These are phyloP conservation scores for Mycena alexandri DNA, from an alignment of 768 basidiomycete species.

Conservation along the genomic window DNA sequence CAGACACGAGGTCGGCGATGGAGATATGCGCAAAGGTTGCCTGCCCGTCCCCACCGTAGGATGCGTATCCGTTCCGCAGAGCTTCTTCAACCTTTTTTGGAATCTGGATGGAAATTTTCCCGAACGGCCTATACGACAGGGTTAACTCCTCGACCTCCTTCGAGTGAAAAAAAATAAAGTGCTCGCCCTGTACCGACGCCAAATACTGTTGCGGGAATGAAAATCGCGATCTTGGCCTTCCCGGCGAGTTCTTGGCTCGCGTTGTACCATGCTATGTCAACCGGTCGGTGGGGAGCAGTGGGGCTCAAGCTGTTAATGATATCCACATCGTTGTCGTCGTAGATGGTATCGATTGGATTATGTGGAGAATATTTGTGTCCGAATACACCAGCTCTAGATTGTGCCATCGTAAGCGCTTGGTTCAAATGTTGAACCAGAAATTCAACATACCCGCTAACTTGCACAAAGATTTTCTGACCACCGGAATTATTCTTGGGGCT, in stretches of 20 bases:
- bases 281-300: slow-evolving; percentile 7
- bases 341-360: slow-evolving; percentile 5
- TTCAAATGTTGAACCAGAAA: not conserved
- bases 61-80: slow-evolving; percentile 6
- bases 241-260: slow-evolving; percentile 17
- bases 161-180: not conserved
- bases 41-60: slow-evolving; percentile 10
- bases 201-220: slow-evolving; percentile 9
- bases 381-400: slow-evolving; percentile 1
- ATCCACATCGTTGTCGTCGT: slow-evolving; percentile 4
- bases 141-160: not conserved
- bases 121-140: slow-evolving; percentile 1
- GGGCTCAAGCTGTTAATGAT: slow-evolving; percentile 12
- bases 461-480: slow-evolving; percentile 9
- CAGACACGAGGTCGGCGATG: slow-evolving; percentile 2
- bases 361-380: slow-evolving; percentile 5
- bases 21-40: slow-evolving; percentile 12
- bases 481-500: slow-evolving; percentile 10
- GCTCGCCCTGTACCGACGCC: slow-evolving; percentile 3
- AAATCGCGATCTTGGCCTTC: slow-evolving; percentile 14
- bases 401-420: not conserved
- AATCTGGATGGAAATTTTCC: slow-evolving; percentile 18
- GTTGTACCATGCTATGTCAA: slow-evolving; percentile 7
- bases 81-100: slow-evolving; percentile 9
- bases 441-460: slow-evolving; percentile 8